phyloP scores from a whole-genome alignment of 495 filamentous ascomycete genomes.

The Hapsidospora chrysogenum region DNA sequence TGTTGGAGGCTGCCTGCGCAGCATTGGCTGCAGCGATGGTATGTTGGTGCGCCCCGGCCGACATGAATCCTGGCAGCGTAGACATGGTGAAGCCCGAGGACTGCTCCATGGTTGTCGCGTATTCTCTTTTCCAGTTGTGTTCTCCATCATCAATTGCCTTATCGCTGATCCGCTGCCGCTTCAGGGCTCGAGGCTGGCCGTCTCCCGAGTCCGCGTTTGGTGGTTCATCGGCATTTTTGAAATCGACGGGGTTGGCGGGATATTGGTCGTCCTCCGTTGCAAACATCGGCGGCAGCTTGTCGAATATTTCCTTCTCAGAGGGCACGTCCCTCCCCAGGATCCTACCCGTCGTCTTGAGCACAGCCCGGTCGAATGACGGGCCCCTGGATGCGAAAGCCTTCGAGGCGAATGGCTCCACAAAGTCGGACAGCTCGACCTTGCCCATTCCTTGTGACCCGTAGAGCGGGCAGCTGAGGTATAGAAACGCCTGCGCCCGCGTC shows the following conservation, averaged over 20 bases:
- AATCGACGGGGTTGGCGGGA: slow-evolving; percentile 17
- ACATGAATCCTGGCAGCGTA: slow-evolving; percentile 22
- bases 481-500: slow-evolving; percentile 78
- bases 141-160: too few relatives aligned
- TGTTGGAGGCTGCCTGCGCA: not conserved
- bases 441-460: slow-evolving; percentile 14
- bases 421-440: slow-evolving; percentile 19
- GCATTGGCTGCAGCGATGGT: slow-evolving; percentile 14
- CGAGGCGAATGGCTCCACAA: slow-evolving; percentile 15
- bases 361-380: slow-evolving; percentile 23
- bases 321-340: slow-evolving; percentile 24
- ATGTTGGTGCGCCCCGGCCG: slow-evolving; percentile 22
- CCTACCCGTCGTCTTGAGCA: slow-evolving; percentile 20
- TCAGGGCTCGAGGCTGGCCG: slow-evolving; percentile 12
- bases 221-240: slow-evolving; percentile 7
- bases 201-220: too few relatives aligned
- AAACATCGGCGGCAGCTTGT: slow-evolving; percentile 21
- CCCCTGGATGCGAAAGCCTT: slow-evolving; percentile 23
- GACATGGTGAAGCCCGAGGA: slow-evolving; percentile 23
- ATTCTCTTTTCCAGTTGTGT: slow-evolving; percentile 11
- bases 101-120: slow-evolving; percentile 29
- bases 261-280: slow-evolving; percentile 21
- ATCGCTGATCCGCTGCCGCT: slow-evolving; percentile 11
- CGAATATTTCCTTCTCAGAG: slow-evolving; percentile 20
- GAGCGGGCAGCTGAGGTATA: slow-evolving; percentile 79